Evolutionary conservation across 768 basidiomycete genomes (phyloP), one percentile per base, ranked within the genome.

Genomic region (Astraeus odoratus): DNA sequence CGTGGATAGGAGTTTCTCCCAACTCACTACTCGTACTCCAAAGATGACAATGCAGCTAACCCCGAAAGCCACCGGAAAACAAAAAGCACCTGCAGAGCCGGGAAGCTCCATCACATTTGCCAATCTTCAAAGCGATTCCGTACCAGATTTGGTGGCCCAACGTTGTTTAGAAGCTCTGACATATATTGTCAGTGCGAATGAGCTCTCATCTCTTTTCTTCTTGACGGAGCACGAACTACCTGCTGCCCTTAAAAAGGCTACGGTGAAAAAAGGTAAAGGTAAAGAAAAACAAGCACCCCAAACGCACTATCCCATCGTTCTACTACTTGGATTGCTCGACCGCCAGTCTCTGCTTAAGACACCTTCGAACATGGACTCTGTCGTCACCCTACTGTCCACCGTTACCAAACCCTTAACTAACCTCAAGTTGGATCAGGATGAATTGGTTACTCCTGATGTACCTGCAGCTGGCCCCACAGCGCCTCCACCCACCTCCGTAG

Each of bases 161-260:
- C 83, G 95, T 23, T 95, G 91, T 54, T 75, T 99, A 13, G 96
- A 99, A 59, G 88, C 87, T 2, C 69, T 99, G 56, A 81, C 81
- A 0, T 89, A 79, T 60, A 90, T 98, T 52, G 93, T 96, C 61
- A 77, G 73, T 46, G 73, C 81, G 19, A 98, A 96, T 60, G 85
- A 91, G 48, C 63, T 77, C 15, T 87, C 89, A 1, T 86, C 93
- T 1, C 66, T 90, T 15, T 98, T 94, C 75, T 98, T 99, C 80
- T 73, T 99, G 48, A 88, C 83, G 1, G 96, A 99, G 64, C 92
- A 97, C 53, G 96, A 99, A 52, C 71, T 92, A 26, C 83, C 86
- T 5, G 74, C 73, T n/a, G 84, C 86, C 36, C 73, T 94, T 13
- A 80, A 81, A 51, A 78, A 81, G 52, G 64, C 72, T 10, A 65